phyloP scores from a whole-genome alignment of 768 basidiomycete genomes.

The Amyloporia xantha region DNA sequence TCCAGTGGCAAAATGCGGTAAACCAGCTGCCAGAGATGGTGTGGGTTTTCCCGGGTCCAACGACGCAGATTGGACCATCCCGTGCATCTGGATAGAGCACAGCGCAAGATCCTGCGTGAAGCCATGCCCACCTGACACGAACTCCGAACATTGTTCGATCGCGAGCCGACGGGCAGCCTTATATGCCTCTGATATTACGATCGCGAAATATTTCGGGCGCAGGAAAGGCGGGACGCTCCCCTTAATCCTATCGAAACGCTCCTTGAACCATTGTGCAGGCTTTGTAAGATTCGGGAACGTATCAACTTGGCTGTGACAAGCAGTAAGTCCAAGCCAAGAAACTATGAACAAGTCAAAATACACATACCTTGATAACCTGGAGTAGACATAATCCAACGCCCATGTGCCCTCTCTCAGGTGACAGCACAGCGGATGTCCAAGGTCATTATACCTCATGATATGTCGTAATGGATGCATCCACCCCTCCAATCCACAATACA shows the following conservation, averaged over 20 bases:
- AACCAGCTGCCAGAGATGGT: constrained; percentile 87
- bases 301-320: constrained; percentile 50
- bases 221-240: constrained; percentile 73
- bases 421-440: constrained; percentile 86
- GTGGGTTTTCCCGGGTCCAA: constrained; percentile 64
- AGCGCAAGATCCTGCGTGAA: constrained; percentile 91
- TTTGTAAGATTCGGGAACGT: constrained; percentile 60
- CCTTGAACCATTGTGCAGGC: constrained; percentile 79
- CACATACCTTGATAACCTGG: constrained; percentile 64
- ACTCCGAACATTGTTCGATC: constrained; percentile 84
- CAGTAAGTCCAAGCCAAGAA: too few species aligned
- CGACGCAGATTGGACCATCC: constrained; percentile 84
- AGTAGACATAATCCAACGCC: constrained; percentile 85
- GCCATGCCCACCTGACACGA: constrained; percentile 74
- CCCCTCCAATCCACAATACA: constrained; percentile 93
- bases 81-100: constrained; percentile 85
- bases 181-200: constrained; percentile 86
- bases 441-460: constrained; percentile 86
- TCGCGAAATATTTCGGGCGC: constrained; percentile 93
- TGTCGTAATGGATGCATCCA: constrained; percentile 89
- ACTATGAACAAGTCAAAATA: too few species aligned
- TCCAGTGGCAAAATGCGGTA: constrained; percentile 87
- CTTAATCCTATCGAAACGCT: constrained; percentile 82
- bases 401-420: constrained; percentile 86
- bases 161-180: constrained; percentile 81